Evolutionary conservation across 495 filamentous ascomycete species (phyloP).

Genomic region (Penicillium crystallinum): DNA sequence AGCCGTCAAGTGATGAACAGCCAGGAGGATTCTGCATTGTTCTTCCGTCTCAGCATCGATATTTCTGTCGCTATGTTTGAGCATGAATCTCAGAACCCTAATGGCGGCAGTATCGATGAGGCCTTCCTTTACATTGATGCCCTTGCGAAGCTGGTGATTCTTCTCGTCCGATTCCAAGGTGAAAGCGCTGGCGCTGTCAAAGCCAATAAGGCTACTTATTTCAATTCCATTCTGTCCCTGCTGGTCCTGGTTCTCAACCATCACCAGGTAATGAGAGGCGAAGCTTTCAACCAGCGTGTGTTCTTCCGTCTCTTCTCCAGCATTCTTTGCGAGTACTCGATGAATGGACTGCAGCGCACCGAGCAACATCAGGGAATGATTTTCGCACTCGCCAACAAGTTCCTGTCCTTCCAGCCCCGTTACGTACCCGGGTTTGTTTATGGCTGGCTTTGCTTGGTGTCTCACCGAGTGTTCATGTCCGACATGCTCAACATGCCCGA

Average conservation of each 20-base stretch:
- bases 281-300: constrained; percentile 78
- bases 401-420: constrained; percentile 68
- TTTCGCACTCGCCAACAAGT: constrained; percentile 65
- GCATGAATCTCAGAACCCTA: constrained; percentile 52
- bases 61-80: constrained; percentile 71
- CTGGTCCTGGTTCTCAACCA: constrained; percentile 77
- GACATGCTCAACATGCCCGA: constrained; percentile 65
- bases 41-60: constrained; percentile 79
- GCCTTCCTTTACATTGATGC: constrained; percentile 75
- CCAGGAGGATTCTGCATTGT: constrained; percentile 68
- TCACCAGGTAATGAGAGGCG: constrained; percentile 75
- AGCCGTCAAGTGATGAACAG: constrained; percentile 61
- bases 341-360: constrained; percentile 40
- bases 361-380: constrained; percentile 64
- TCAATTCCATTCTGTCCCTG: constrained; percentile 70
- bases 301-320: constrained; percentile 90
- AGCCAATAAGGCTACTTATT: constrained; percentile 55
- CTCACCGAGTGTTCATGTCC: constrained; percentile 84
- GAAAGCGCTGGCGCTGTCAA: constrained; percentile 54
- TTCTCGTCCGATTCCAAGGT: constrained; percentile 66
- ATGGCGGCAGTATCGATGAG: constrained; percentile 59
- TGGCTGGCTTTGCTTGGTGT: constrained; percentile 74
- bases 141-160: constrained; percentile 76
- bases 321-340: constrained; percentile 65
- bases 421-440: constrained; percentile 78